Percentiles rank a stretch among this genome's conserved stretches.
These are phyloP conservation scores for Alternaria ventricosa DNA, from an alignment of 2,329 filamentous ascomycete genomes.

Conservation along the genomic window DNA sequence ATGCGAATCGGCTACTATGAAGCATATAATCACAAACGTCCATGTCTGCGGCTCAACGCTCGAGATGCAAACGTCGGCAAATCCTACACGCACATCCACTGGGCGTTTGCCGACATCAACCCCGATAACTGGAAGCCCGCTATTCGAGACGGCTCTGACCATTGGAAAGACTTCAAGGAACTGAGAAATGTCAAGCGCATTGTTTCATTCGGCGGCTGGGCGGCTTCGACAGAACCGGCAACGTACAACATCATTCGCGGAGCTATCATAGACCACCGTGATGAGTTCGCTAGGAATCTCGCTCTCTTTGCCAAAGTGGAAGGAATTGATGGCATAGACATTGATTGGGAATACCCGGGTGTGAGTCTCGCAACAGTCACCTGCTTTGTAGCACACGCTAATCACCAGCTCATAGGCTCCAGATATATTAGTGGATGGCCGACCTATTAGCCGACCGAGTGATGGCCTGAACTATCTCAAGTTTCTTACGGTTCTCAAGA, in stretches of 20 bases:
- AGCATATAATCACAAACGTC: constrained; percentile 11
- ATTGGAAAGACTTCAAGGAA: constrained; percentile 45
- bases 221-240: constrained; percentile 47
- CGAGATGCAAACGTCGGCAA: constrained; percentile 11
- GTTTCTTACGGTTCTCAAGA: constrained; percentile 21
- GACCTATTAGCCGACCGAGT: neutral
- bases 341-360: constrained; percentile 57
- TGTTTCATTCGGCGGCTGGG: constrained; percentile 56
- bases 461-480: constrained; percentile 48
- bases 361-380: neutral
- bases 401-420: constrained; percentile 13
- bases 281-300: constrained; percentile 33
- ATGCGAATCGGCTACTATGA: constrained; percentile 14
- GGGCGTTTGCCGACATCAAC: constrained; percentile 10
- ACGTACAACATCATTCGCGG: constrained; percentile 50
- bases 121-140: constrained; percentile 27
- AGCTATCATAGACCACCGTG: constrained; percentile 48
- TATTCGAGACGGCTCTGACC: constrained; percentile 5
- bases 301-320: constrained; percentile 28
- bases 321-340: constrained; percentile 46
- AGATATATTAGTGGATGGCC: constrained; percentile 24
- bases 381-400: neutral
- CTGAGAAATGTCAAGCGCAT: constrained; percentile 41
- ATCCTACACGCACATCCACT: constrained; percentile 15
- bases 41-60: constrained; percentile 8